Conservation (phyloP, 2,329 filamentous ascomycete species). For the Cryphonectria naterciae region DNA sequence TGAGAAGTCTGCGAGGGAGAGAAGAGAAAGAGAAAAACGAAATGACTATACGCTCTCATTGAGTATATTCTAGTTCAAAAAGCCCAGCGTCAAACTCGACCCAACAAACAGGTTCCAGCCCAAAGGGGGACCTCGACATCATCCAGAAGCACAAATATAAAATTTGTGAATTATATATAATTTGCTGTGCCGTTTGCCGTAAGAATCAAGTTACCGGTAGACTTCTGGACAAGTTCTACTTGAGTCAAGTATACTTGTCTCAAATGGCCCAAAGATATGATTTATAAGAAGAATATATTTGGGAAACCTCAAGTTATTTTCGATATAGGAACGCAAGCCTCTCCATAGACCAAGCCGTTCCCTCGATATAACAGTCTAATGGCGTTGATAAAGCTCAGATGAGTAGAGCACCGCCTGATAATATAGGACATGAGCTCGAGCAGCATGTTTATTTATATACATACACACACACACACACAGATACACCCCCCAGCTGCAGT, state of each 20-base stretch:
- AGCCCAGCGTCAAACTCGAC: not conserved
- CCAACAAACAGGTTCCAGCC: not conserved
- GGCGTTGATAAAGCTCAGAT: constrained; percentile 4
- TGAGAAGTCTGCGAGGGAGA: not conserved
- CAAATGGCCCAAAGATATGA: not conserved
- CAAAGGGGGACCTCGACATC: not conserved
- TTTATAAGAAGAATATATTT: not conserved
- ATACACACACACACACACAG: not conserved
- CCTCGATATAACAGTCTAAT: not conserved
- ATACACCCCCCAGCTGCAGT: not conserved
- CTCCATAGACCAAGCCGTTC: not conserved
- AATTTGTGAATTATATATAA: not conserved
- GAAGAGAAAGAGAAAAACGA: not conserved
- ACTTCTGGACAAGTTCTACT: not conserved
- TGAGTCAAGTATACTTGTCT: not conserved
- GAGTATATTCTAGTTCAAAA: not conserved
- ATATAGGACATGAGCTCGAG: not conserved
- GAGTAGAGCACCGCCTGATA: not conserved
- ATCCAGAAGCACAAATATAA: not conserved
- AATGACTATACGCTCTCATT: not conserved
- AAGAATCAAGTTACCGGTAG: not conserved
- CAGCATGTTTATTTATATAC: not conserved
- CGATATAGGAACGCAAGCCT: not conserved
- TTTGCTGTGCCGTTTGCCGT: not conserved
- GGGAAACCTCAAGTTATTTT: not conserved